Percentiles rank a stretch among this genome's conserved stretches.
These are phyloP conservation scores for Poronia punctata DNA, from an alignment of 495 filamentous ascomycete genomes.

Conservation along the genomic window DNA sequence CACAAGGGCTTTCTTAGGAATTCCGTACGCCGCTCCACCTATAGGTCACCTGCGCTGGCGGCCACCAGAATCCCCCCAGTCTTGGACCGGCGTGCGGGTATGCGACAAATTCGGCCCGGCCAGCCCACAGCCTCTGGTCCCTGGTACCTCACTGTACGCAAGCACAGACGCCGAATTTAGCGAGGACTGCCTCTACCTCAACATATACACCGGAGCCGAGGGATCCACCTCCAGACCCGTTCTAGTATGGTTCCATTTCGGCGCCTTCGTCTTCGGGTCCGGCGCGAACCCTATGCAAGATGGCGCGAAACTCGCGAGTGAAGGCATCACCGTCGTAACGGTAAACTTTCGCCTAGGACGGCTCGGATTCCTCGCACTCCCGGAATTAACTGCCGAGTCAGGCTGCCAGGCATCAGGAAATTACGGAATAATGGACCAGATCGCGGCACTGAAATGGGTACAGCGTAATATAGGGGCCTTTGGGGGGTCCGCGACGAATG, in stretches of 20 bases:
- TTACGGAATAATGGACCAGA: slow-evolving; percentile 45
- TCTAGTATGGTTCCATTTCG: slow-evolving; percentile 23
- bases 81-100: not conserved
- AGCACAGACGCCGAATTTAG: slow-evolving; percentile 35
- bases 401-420: slow-evolving; percentile 16
- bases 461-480: slow-evolving; percentile 47
- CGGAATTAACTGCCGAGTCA: slow-evolving; percentile 3
- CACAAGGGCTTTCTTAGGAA: slow-evolving; percentile 43
- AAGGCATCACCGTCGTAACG: slow-evolving; percentile 29
- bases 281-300: slow-evolving; percentile 7
- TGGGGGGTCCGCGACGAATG: slow-evolving; percentile 40
- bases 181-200: slow-evolving; percentile 12
- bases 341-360: slow-evolving; percentile 51
- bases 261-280: slow-evolving; percentile 22
- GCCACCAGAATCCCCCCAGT: slow-evolving; percentile 3
- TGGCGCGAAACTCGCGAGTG: not conserved
- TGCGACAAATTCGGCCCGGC: not conserved
- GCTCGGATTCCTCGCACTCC: slow-evolving; percentile 45
- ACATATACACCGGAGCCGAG: slow-evolving; percentile 9
- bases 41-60: slow-evolving; percentile 49
- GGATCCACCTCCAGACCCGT: slow-evolving; percentile 7
- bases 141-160: slow-evolving; percentile 18
- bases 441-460: slow-evolving; percentile 44
- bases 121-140: not conserved
- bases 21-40: slow-evolving; percentile 56